phyloP scores from a whole-genome alignment of 768 basidiomycete species.

The Tylopilus balloui region DNA sequence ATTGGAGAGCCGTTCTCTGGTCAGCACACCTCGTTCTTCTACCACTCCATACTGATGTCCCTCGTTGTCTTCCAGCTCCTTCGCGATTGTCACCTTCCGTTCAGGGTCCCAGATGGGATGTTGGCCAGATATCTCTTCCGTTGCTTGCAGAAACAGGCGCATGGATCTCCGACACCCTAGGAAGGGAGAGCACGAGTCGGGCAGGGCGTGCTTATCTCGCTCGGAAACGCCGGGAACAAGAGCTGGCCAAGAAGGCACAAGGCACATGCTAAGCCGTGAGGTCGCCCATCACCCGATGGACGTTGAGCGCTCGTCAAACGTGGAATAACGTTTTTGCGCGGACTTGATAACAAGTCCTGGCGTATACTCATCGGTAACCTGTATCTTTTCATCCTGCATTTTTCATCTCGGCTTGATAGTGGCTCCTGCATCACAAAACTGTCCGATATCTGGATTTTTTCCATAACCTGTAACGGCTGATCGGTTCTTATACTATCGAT shows the following conservation, averaged over 20 bases:
- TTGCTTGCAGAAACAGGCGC: slow-evolving; percentile 69
- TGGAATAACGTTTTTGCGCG: background rate
- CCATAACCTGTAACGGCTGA: too few species aligned
- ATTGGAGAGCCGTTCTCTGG: slow-evolving; percentile 32
- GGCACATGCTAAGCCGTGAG: slow-evolving; percentile 8
- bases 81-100: background rate
- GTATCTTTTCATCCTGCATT: background rate
- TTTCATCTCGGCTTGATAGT: too few species aligned
- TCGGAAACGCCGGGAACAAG: slow-evolving; percentile 36
- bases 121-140: slow-evolving; percentile 53
- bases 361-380: background rate
- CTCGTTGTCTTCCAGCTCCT: background rate
- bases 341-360: background rate
- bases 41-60: background rate
- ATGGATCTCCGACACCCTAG: slow-evolving; percentile 74
- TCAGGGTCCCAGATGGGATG: slow-evolving; percentile 23
- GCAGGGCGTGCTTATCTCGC: slow-evolving; percentile 71
- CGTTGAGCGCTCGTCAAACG: background rate
- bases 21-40: slow-evolving; percentile 2
- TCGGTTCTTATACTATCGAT: too few species aligned
- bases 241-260: slow-evolving; percentile 15
- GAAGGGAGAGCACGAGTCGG: slow-evolving; percentile 66
- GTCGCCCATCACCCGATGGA: background rate
- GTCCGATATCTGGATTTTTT: background rate
- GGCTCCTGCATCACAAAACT: background rate